Conservation (phyloP, 805 yeast species). For the Saccharomycopsis fibuligera region DNA sequence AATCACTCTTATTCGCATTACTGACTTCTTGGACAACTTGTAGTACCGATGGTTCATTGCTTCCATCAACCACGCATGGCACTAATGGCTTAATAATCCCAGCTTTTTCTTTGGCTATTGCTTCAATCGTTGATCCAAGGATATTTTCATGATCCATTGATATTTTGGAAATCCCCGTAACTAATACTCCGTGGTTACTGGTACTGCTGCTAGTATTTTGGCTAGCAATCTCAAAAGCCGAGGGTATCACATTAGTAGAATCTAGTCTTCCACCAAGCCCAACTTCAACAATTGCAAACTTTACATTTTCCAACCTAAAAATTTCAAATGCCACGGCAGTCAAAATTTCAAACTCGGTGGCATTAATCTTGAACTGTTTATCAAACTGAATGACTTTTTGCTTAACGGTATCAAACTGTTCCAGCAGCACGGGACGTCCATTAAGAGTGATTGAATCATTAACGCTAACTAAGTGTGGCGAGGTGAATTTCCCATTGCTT, state of each 20-base stretch:
- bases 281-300: slow-evolving; percentile 83
- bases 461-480: slow-evolving; percentile 73
- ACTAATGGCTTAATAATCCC: slow-evolving; percentile 67
- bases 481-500: slow-evolving; percentile 70
- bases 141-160: slow-evolving; percentile 80
- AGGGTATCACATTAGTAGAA: slow-evolving; percentile 70
- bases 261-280: slow-evolving; percentile 90
- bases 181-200: slow-evolving; percentile 41
- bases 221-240: background rate
- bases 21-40: slow-evolving; percentile 39
- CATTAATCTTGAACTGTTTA: slow-evolving; percentile 39
- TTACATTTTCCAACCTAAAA: slow-evolving; percentile 53
- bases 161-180: slow-evolving; percentile 75
- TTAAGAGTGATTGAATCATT: slow-evolving; percentile 73
- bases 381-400: slow-evolving; percentile 38
- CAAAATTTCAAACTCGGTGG: slow-evolving; percentile 83
- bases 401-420: slow-evolving; percentile 41
- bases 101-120: slow-evolving; percentile 76
- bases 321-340: slow-evolving; percentile 82
- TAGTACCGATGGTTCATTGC: slow-evolving; percentile 50
- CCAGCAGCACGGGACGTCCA: slow-evolving; percentile 44
- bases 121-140: slow-evolving; percentile 56
- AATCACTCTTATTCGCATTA: slow-evolving; percentile 25
- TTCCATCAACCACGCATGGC: slow-evolving; percentile 67
- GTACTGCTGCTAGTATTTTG: too few relatives aligned